Evolutionary conservation across 2,329 filamentous ascomycete species (phyloP).

Genomic region (Colletotrichum sp.): DNA sequence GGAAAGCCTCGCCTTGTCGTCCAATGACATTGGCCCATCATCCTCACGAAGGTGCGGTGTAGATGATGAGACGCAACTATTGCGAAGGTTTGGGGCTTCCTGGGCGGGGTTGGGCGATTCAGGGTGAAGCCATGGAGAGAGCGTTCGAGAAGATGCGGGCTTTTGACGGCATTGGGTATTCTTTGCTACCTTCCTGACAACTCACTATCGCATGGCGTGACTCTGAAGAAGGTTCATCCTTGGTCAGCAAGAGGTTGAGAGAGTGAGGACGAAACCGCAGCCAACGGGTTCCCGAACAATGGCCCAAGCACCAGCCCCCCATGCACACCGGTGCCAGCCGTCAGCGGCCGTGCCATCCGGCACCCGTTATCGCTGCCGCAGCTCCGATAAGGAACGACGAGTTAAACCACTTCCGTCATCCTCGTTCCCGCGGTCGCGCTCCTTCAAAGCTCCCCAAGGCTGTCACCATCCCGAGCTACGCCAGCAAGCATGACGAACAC

Average conservation of each 20-base stretch:
- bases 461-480: constrained; percentile 4
- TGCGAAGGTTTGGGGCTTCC: background rate
- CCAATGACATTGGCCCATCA: background rate
- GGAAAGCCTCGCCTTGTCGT: background rate
- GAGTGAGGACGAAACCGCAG: background rate
- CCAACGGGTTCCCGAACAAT: background rate
- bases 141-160: background rate
- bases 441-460: background rate
- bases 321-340: background rate
- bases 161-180: background rate
- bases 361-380: constrained; percentile 12
- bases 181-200: background rate
- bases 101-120: background rate
- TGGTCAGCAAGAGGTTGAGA: background rate
- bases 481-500: constrained; percentile 17
- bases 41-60: background rate
- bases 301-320: background rate
- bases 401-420: constrained; percentile 16
- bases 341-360: background rate
- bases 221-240: background rate
- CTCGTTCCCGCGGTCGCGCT: background rate
- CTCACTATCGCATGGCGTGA: background rate
- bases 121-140: background rate
- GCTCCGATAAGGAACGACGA: constrained; percentile 21
- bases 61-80: background rate